Evolutionary conservation across 139 green algal species (phyloP).

Genomic region (Picochlorum sp.): DNA sequence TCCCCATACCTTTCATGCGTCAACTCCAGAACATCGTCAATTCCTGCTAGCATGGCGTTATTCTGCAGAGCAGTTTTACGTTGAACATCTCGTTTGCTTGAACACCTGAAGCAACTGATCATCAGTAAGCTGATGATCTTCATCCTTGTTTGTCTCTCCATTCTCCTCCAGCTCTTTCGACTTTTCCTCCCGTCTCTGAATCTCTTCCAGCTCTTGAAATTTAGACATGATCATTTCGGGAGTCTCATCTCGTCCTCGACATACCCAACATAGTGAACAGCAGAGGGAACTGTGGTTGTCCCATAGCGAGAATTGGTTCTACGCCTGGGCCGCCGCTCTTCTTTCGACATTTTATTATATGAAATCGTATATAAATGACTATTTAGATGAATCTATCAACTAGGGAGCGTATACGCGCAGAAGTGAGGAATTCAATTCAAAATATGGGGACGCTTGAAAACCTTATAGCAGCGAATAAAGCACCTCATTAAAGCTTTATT

Average conservation of each 20-base stretch:
- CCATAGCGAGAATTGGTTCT: constrained; percentile 32
- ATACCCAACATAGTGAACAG: constrained; percentile 86
- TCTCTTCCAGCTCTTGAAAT: constrained; percentile 77
- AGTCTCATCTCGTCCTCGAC: constrained; percentile 92
- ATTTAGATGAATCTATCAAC: no score
- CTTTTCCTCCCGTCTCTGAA: constrained; percentile 27
- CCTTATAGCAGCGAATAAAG: no score
- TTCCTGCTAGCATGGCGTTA: constrained; percentile 51
- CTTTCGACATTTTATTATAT: not conserved
- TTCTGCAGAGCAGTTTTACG: constrained; percentile 52
- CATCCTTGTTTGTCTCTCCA: not conserved
- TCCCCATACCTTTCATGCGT: constrained; percentile 20
- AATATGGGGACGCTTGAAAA: no score
- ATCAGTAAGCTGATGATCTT: constrained; percentile 32
- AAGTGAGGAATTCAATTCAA: no score
- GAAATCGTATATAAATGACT: not conserved
- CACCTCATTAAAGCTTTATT: no score
- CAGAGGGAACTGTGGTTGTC: constrained; percentile 41
- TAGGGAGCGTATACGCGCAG: no score
- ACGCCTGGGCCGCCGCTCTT: not conserved
- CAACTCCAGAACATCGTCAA: constrained; percentile 15
- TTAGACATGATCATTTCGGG: constrained; percentile 95
- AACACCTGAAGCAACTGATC: constrained; percentile 74
- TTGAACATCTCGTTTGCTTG: constrained; percentile 82
- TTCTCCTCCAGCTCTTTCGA: not conserved